phyloP scores from a whole-genome alignment of 2,329 filamentous ascomycete genomes.

The Colletotrichum spinosum region DNA sequence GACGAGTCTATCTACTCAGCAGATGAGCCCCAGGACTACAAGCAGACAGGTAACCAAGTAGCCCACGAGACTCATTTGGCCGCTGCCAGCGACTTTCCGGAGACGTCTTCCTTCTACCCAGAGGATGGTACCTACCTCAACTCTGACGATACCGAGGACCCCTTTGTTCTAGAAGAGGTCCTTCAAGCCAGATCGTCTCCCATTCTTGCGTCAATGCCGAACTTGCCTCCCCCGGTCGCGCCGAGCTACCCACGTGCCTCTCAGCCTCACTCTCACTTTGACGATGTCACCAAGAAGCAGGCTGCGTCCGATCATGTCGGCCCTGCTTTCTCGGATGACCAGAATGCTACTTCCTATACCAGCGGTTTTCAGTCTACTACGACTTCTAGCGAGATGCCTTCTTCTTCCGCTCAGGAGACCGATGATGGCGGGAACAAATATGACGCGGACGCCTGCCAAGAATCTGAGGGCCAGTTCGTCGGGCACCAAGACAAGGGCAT shows the following conservation, averaged over 20 bases:
- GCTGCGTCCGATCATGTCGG: not conserved
- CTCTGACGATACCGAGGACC: slow-evolving; percentile 2
- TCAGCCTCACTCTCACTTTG: slow-evolving; percentile 23
- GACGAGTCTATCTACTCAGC: slow-evolving; percentile 12
- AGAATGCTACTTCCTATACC: slow-evolving; percentile 18
- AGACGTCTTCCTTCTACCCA: slow-evolving; percentile 33
- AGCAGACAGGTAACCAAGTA: not conserved
- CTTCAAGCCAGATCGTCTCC: slow-evolving; percentile 11
- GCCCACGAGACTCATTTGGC: too few relatives aligned
- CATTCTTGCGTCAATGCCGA: slow-evolving; percentile 14
- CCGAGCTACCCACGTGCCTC: slow-evolving; percentile 2
- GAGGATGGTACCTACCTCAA: slow-evolving; percentile 15
- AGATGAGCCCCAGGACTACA: not conserved
- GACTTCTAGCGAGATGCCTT: not conserved
- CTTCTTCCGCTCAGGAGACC: not conserved
- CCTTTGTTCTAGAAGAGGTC: not conserved
- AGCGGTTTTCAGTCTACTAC: not conserved
- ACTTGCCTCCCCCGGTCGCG: slow-evolving; percentile 4
- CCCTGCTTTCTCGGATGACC: slow-evolving; percentile 8
- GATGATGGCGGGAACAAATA: slow-evolving; percentile 6
- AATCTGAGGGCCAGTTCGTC: not conserved
- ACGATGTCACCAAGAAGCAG: slow-evolving; percentile 31
- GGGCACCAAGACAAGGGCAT: slow-evolving; percentile 7
- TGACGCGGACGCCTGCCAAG: slow-evolving; percentile 2
- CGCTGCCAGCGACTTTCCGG: slow-evolving; percentile 6